Evolutionary conservation across 208 protist genomes (phyloP).

Genomic region (Wallacemonas sp.): DNA sequence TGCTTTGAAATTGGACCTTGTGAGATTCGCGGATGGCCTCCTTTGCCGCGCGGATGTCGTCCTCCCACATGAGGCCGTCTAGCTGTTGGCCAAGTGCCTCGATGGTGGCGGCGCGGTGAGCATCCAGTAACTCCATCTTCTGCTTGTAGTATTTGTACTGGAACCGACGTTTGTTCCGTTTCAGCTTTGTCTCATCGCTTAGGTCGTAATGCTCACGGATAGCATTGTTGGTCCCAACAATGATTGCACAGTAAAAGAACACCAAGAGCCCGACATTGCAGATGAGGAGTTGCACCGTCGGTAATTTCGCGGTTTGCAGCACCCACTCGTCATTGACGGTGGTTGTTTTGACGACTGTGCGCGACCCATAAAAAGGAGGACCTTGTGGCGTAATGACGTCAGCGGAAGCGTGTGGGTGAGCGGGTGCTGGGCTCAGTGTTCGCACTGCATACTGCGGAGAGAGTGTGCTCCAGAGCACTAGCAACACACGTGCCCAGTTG

Average conservation of each 20-base stretch:
- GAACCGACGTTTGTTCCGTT: constrained; percentile 53
- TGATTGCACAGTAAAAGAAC: constrained; percentile 50
- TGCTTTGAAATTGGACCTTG: constrained; percentile 2
- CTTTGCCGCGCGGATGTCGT: constrained; percentile 73
- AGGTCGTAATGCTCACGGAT: constrained; percentile 76
- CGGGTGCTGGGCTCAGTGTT: neutral
- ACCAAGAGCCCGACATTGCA: constrained; percentile 35
- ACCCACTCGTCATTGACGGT: neutral
- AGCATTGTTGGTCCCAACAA: constrained; percentile 61
- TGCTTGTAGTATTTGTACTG: constrained; percentile 37
- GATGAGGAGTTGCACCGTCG: constrained; percentile 37
- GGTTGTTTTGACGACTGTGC: neutral
- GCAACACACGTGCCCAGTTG: constrained; percentile 60
- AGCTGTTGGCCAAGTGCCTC: constrained; percentile 60
- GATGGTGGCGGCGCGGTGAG: constrained; percentile 67
- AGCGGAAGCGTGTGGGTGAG: neutral
- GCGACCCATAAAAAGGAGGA: neutral
- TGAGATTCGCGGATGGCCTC: constrained; percentile 80
- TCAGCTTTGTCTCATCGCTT: constrained; percentile 76
- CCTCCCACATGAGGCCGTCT: constrained; percentile 74
- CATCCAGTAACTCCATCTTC: constrained; percentile 60
- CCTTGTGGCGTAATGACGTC: neutral
- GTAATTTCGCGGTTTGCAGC: neutral
- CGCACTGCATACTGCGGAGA: constrained; percentile 40
- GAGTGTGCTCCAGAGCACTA: constrained; percentile 48